Evolutionary conservation across 2,329 filamentous ascomycete genomes (phyloP), one percentile per base, ranked within the genome.

Genomic region (Neonectria neomacrospora): DNA sequence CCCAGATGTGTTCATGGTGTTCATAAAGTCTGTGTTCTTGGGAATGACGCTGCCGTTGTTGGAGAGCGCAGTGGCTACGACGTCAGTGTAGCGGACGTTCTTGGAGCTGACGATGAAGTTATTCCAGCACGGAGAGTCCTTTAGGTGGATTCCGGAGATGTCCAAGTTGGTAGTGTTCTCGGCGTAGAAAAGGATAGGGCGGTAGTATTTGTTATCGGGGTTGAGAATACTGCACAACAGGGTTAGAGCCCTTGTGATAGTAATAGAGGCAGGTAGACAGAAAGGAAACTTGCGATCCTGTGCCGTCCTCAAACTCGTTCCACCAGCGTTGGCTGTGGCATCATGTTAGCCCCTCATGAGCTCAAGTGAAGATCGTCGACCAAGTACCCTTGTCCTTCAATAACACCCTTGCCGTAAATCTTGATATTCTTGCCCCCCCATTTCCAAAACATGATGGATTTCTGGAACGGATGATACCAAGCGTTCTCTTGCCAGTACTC

Each of bases 21-120:
- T 87, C 74, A 88, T 88, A 44, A 88, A 88, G 65, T 90, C 87
- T 0, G 86, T 88, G 73, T 90, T 89, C 71, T 87, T 86, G 5
- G 87, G 85, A 1, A 83, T 76, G 8, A 78, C 72, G 47, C 79
- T 76, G 5, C 75, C 73, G 10, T 81, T 80, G 52, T 80, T 80
- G 18, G 85, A 87, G 18, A 80, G 77, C 0, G 85, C 83, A 12
- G 86, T 85, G 54, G 86, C 85, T 22, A 82, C 80, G 7, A 88
- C 80, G 60, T 87, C 79, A 41, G 83, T 82, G 59, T 85, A 86
- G 2, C 81, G 79, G 53, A 88, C 76, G 63, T 86, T 83, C 71
- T 86, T 77, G 47, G 80, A 87, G 32, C 83, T 82, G 14, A 89
- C 85, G 37, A 89, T 78, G 67, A 89, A 89, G 71, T 87, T 90